A percentile compares a stretch with the other conserved stretches of the same genome.
These are phyloP conservation scores for Heliocybe sulcata DNA, from an alignment of 1,284 basidiomycete genomes.

Conservation along the genomic window DNA sequence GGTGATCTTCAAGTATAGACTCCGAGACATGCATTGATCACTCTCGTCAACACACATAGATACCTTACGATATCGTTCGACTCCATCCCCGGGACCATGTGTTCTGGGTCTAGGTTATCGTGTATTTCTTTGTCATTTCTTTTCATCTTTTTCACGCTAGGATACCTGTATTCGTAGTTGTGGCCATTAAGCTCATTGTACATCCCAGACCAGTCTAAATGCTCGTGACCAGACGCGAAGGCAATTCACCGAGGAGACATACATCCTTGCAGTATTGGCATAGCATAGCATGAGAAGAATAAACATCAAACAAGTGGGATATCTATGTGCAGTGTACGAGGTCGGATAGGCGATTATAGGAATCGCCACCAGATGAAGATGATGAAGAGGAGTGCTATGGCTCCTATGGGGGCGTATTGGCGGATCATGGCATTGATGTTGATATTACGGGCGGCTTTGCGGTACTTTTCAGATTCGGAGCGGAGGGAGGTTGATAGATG, in stretches of 20 bases:
- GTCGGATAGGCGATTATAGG: constrained; percentile 26
- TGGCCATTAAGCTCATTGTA: neutral
- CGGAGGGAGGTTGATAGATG: constrained; percentile 95
- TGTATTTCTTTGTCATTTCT: neutral
- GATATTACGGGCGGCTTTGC: constrained; percentile 92
- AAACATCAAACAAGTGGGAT: neutral
- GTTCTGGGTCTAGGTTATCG: neutral
- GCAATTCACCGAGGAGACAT: neutral
- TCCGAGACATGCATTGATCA: no score
- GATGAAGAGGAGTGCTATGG: constrained; percentile 73
- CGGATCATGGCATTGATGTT: constrained; percentile 91
- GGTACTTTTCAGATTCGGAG: constrained; percentile 96
- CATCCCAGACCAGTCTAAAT: neutral
- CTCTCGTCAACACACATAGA: neutral
- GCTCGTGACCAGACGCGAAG: neutral
- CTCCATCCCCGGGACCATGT: neutral
- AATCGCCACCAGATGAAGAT: constrained; percentile 93
- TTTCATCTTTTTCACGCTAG: neutral
- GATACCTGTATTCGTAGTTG: neutral
- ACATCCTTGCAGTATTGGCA: neutral
- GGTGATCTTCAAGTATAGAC: neutral
- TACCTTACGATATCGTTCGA: neutral
- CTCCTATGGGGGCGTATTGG: constrained; percentile 91
- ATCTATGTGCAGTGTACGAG: constrained; percentile 19
- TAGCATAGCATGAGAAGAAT: neutral